Base-by-base conservation (phyloP, 202 grass and related monocot species). In the Tripidium arundinaceum region DNA sequence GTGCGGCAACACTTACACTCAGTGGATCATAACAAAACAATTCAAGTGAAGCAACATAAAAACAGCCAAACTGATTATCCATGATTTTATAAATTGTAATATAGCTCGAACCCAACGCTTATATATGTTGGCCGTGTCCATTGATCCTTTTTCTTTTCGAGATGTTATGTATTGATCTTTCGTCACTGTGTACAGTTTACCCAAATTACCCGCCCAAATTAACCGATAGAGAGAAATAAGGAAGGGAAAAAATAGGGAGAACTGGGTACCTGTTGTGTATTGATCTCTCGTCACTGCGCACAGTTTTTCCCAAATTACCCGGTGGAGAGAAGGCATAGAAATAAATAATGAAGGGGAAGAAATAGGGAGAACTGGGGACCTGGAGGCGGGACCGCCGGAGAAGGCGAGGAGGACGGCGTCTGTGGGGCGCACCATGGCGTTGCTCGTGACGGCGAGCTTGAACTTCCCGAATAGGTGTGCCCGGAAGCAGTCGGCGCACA, bases 351-450 rank as follows among this genome's bases (percentile, higher is more conserved):
- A 7, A 0, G 29, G 5, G 43, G 1, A 3, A 2, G n/a, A 59
- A 69, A 8, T 7, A 12, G 55, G 28, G 38, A 21, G 16, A 57
- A 61, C 19, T 36, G 58, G 37, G 57, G 29, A 99, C 97, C 93
- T 93, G 36, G 97, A 99, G 37, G 90, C 85, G 25, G 93, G 89
- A 38, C 90, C 90, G 57, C 97, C 97, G 50, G 97, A 99, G 89
- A 91, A 97, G 78, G 97, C 97, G 41, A 99, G 79, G 79, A 99
- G 97, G 57, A 99, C 79, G 57, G 86, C 75, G 79, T 99, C 93
- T 11, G 89, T 93, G 73, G 90, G 97, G 22, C 83, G 85, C 25
- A 99, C 90, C 97, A 97, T 97, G 38, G 93, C 90, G 87, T 92
- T 99, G 80, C 90, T 85, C 12, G 87, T 90, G 40, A 99, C 89